A percentile compares a stretch with the other conserved stretches of the same genome.
Evolutionary conservation across 352 stramenopile genomes (phyloP).

Genomic region (Globisporangium spinosum): DNA sequence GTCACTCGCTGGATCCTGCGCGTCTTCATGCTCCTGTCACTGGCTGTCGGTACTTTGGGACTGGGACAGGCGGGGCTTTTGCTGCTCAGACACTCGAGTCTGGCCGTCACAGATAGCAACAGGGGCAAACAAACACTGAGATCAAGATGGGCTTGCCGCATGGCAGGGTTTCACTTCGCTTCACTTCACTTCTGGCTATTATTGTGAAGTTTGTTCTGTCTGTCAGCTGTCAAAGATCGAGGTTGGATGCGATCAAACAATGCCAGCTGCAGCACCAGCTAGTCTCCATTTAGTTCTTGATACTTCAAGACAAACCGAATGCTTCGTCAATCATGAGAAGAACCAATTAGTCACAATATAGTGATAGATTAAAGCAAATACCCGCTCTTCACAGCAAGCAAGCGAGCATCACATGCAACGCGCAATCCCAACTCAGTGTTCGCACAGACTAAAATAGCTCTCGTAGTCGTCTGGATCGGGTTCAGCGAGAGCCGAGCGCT

Average conservation of each 20-base stretch:
- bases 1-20: background rate
- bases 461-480: conserved; percentile 10
- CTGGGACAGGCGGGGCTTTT: background rate
- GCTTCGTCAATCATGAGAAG: no score
- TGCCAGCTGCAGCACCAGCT: no score
- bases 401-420: background rate
- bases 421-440: conserved; percentile 7
- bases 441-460: conserved; percentile 14
- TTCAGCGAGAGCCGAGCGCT: conserved; percentile 10
- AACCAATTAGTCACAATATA: no score
- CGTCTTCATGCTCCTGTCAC: background rate
- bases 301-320: background rate
- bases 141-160: no score
- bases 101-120: background rate
- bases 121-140: background rate
- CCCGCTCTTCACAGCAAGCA: no score
- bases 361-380: no score
- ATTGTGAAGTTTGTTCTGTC: background rate
- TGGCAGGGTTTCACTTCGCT: no score
- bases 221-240: background rate
- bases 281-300: background rate
- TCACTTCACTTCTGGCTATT: background rate
- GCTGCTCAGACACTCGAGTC: background rate
- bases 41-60: background rate
- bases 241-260: background rate